Evolutionary conservation across 2,329 filamentous ascomycete species (phyloP), one percentile per base, ranked within the genome.

Genomic region (Claviceps lovelessii): DNA sequence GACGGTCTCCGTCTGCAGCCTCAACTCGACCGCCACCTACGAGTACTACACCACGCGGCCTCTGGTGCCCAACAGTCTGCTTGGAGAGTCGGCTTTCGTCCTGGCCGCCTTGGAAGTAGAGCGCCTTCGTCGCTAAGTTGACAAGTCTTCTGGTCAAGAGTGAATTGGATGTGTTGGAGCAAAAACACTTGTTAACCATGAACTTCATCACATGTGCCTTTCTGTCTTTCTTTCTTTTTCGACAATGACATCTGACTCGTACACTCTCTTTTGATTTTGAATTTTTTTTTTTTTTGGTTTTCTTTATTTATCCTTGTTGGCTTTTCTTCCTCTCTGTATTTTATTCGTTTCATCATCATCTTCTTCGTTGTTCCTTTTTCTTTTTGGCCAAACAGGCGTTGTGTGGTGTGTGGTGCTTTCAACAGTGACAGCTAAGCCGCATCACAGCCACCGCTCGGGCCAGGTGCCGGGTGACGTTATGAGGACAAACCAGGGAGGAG

Each of bases 11-110:
- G 70, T 72, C 7, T 72, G 69, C 59, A 72, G 70, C 52, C 61
- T 72, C 37, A 72, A 73, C 60, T 73, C 70, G 49, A 72, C 63
- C 3, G 70, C 70, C 1, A 61, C 59, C 1, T 72, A 69, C 56
- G 65, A 72, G 62, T 73, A 72, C 58, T 73, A 73, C 45, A 58
- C 66, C 17, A 42, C 55, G 10, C 67, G 66, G 54, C 69, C 70
- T 7, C 58, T 72, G 41, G 52, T 62, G 10, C 67, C 65, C 39
- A 70, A 73, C 55, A 70, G 67, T 54, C 61, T 71, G 31, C 63
- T 71, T 6, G 70, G 70, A 5, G 67, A 67, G 31, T 67, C 65
- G 2, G 65, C 68, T 0, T 73, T 68, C 55, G 54, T 72, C 4
- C 58, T 73, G 42, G 68, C 70, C 0, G 67, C 69, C 0, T 56